These are phyloP conservation scores for Puccinia coronata DNA, from an alignment of 1,284 basidiomycete species.

Conservation along the genomic window DNA sequence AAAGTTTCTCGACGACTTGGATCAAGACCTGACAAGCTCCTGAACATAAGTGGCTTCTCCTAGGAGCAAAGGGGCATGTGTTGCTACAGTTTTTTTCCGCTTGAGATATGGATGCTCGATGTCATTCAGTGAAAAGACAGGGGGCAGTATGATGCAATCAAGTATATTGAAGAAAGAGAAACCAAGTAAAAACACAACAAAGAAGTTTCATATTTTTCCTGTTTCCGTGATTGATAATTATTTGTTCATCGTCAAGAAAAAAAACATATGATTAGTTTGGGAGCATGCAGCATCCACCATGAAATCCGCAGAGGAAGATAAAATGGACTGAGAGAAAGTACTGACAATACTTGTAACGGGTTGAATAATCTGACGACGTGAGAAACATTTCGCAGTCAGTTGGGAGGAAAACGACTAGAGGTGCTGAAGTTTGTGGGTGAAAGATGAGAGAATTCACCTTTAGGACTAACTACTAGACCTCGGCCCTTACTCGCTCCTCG, in stretches of 20 bases:
- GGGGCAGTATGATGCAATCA: neutral
- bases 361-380: conserved; percentile 50
- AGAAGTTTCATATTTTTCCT: neutral
- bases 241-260: neutral
- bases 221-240: neutral
- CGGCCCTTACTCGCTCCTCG: conserved; percentile 95
- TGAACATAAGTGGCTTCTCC: neutral
- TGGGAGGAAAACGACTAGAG: neutral
- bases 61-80: neutral
- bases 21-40: too few species aligned
- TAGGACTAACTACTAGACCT: conserved; percentile 95
- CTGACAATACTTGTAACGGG: conserved; percentile 50
- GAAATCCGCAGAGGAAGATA: neutral
- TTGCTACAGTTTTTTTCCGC: neutral
- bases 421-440: neutral
- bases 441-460: conserved; percentile 66
- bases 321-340: neutral
- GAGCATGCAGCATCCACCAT: neutral
- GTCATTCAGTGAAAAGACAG: neutral
- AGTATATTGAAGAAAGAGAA: neutral
- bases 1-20: too few species aligned
- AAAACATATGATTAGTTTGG: neutral
- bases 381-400: neutral
- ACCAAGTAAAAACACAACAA: conserved; percentile 27
- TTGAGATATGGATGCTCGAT: neutral